Evolutionary conservation across 2,329 filamentous ascomycete genomes (phyloP).

Genomic region (Botryotinia convoluta): DNA sequence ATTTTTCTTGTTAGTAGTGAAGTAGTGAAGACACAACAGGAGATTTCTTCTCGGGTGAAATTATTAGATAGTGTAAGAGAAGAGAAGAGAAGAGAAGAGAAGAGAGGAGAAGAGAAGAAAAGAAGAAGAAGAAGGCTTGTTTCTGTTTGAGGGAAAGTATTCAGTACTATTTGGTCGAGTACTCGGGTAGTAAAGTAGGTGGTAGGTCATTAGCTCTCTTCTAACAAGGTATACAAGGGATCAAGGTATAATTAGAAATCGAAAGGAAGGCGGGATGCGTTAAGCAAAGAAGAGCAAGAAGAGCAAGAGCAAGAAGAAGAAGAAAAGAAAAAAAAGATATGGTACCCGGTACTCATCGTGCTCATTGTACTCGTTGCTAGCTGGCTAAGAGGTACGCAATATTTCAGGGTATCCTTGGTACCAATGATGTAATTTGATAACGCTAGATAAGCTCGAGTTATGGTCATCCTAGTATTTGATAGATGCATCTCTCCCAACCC

Average conservation of each 20-base stretch:
- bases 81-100: neutral
- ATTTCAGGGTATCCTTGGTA: neutral
- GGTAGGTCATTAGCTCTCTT: neutral
- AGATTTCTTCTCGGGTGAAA: neutral
- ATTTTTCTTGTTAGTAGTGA: neutral
- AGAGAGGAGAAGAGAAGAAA: neutral
- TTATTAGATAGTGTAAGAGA: neutral
- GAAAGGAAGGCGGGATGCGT: constrained; percentile 2
- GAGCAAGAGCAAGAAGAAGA: too few relatives aligned
- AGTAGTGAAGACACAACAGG: neutral
- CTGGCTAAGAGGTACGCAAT: neutral
- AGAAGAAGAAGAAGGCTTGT: neutral
- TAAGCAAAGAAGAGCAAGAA: neutral
- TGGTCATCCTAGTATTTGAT: neutral
- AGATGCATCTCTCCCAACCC: neutral
- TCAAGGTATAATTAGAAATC: neutral
- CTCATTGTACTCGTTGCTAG: neutral
- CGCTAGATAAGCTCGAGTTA: neutral
- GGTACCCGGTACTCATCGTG: too few relatives aligned
- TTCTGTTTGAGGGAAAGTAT: neutral
- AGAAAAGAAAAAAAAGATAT: neutral
- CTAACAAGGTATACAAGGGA: neutral
- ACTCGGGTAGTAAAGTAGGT: neutral
- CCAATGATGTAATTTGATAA: constrained; percentile 16
- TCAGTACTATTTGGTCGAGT: neutral